Evolutionary conservation across 768 basidiomycete genomes (phyloP), one percentile per base, ranked within the genome.

Genomic region (Lactarius sp.): DNA sequence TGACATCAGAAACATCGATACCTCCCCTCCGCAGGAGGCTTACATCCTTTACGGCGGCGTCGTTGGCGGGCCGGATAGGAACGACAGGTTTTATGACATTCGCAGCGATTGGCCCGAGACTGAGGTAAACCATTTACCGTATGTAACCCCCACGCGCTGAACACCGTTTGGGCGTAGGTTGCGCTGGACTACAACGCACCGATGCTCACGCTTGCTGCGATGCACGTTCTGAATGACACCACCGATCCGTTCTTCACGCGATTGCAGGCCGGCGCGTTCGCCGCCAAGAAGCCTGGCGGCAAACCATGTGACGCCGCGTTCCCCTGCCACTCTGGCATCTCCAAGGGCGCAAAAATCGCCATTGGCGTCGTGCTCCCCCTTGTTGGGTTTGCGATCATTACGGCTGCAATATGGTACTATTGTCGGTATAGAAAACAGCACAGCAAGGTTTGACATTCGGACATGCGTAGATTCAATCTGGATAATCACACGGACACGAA

Each of bases 171-270:
- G 37, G 49, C 27, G 36, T 53, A 88, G 85, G 79, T 86, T 56
- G 90, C 88, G n/a, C 75, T 93, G 46, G 94, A 97, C 71, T 94
- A 94, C 73, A 92, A 90, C 67, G 92, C 93, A 0, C 92, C 93
- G 2, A 80, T 96, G 77, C 78, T 96, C n/a, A 88, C 92, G 1
- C 80, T 97, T 41, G 85, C 88, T 0, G 89, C 92, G 18, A 85
- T 86, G 78, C 84, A 88, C 68, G 80, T 88, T n/a, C 70, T 89
- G 55, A 85, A 84, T 65, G 83, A 85, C 62, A 73, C 78, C 7
- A 78, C 77, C 20, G 91, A 94, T 67, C 94, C 94, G 0, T 93
- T 80, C 75, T 97, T 84, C 72, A 90, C 88, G 16, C 75, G 79
- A 6, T 76, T 96, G 36, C 76, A 85, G 71, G 83, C 81, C 1